Evolutionary conservation across 2,329 filamentous ascomycete species (phyloP).

Genomic region (Fusarium sp.): DNA sequence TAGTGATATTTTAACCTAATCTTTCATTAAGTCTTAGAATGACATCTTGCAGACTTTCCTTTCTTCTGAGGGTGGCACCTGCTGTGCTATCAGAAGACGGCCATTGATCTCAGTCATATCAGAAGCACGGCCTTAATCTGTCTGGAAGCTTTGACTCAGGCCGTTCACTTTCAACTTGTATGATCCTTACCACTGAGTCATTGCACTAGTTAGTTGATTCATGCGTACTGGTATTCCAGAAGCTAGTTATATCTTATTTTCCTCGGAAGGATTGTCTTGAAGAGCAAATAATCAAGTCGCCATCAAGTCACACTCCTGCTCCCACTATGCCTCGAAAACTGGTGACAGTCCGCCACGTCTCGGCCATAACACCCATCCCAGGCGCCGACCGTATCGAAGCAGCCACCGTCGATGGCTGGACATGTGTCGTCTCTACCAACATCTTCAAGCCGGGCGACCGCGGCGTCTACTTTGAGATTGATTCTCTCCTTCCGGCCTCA

Average conservation of each 20-base stretch:
- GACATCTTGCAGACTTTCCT: background rate
- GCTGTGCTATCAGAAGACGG: background rate
- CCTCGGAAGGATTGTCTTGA: background rate
- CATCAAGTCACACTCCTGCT: background rate
- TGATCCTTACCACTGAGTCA: constrained; percentile 22
- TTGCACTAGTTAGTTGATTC: constrained; percentile 1
- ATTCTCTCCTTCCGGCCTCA: constrained; percentile 36
- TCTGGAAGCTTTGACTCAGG: background rate
- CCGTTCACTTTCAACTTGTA: background rate
- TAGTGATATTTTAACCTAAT: background rate
- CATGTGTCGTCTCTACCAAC: constrained; percentile 31
- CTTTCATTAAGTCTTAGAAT: background rate
- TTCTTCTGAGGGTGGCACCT: background rate
- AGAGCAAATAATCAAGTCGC: background rate
- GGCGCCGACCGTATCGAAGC: constrained; percentile 33
- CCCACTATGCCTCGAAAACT: constrained; percentile 37
- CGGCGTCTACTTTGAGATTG: constrained; percentile 42
- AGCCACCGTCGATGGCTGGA: constrained; percentile 41
- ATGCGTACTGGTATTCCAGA: background rate
- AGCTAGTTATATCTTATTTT: background rate
- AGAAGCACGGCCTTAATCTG: background rate
- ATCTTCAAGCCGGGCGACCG: constrained; percentile 30
- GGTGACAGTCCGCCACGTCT: constrained; percentile 38
- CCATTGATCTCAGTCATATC: background rate
- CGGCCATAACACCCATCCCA: constrained; percentile 31